A percentile compares a stretch with the other conserved stretches of the same genome.
phyloP scores from a whole-genome alignment of 768 basidiomycete species.

The Pulveroboletus frians region DNA sequence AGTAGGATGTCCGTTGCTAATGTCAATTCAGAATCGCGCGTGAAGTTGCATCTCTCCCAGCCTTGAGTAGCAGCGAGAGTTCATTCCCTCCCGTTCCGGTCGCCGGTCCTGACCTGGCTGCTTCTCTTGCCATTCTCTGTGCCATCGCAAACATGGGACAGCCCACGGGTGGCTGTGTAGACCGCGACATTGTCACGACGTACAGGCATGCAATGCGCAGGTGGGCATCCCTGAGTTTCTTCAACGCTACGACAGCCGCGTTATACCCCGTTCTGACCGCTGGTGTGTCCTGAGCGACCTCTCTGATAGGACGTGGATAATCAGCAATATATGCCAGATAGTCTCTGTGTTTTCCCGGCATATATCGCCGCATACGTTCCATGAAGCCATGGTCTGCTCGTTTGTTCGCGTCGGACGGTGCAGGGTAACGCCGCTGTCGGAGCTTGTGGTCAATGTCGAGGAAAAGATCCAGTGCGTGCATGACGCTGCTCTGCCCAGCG shows the following conservation, averaged over 20 bases:
- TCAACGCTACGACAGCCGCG: conserved; percentile 68
- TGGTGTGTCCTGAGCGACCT: conserved; percentile 52
- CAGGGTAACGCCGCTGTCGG: conserved; percentile 59
- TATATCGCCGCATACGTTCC: conserved; percentile 90
- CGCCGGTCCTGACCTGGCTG: conserved; percentile 45
- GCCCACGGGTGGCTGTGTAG: conserved; percentile 42
- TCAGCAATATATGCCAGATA: conserved; percentile 69
- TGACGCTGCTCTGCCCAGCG: conserved; percentile 89
- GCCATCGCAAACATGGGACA: conserved; percentile 57
- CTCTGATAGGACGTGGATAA: conserved; percentile 57
- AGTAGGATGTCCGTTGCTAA: not conserved
- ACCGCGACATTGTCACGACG: conserved; percentile 77
- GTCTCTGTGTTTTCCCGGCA: conserved; percentile 87
- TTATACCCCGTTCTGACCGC: conserved; percentile 74
- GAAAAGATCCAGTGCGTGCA: conserved; percentile 83
- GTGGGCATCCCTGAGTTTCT: conserved; percentile 79
- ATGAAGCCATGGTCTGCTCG: conserved; percentile 76
- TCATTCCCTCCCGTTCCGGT: conserved; percentile 90
- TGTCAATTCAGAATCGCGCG: conserved; percentile 47
- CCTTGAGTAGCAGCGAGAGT: conserved; percentile 76
- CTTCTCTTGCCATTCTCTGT: conserved; percentile 39
- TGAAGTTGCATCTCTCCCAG: conserved; percentile 81
- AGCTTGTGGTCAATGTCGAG: conserved; percentile 87
- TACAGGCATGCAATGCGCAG: conserved; percentile 88
- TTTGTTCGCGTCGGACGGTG: conserved; percentile 61